Evolutionary conservation across 129 eudicot species (phyloP).

Genomic region (Arctium minus): DNA sequence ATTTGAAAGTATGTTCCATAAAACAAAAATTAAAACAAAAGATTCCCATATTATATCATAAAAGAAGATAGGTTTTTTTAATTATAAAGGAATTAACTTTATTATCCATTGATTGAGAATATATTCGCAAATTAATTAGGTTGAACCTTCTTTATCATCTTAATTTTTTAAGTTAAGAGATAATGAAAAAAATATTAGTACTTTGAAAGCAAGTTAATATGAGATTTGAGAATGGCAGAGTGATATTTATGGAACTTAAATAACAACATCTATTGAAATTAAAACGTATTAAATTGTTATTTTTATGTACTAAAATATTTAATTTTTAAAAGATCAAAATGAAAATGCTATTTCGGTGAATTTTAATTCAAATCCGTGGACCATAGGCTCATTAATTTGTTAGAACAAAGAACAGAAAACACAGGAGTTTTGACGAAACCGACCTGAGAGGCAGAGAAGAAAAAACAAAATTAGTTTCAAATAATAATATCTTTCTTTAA

Average conservation of each 20-base stretch:
- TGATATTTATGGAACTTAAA: too few relatives aligned
- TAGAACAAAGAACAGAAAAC: too few relatives aligned
- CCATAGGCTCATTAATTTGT: too few relatives aligned
- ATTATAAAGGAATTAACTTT: constrained; percentile 3
- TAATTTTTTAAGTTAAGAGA: background rate
- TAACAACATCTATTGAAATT: background rate
- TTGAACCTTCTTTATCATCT: constrained; percentile 8
- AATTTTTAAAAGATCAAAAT: too few relatives aligned
- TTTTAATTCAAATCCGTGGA: background rate
- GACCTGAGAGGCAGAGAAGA: too few relatives aligned
- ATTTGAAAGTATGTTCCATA: too few relatives aligned
- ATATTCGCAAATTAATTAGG: constrained; percentile 2
- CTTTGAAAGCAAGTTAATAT: background rate
- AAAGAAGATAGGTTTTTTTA: background rate
- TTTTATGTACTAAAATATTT: too few relatives aligned
- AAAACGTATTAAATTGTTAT: background rate
- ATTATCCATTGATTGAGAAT: constrained; percentile 12
- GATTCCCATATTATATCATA: background rate
- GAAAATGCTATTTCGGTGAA: background rate
- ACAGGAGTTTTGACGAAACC: too few relatives aligned
- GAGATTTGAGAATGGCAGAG: background rate
- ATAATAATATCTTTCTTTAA: too few relatives aligned
- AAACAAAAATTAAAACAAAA: background rate
- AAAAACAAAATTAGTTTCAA: too few relatives aligned
- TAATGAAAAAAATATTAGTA: background rate